Percentiles rank a stretch among this genome's conserved stretches.
Conservation (phyloP, 805 yeast species). For the Grigorovia transvaalensis region DNA sequence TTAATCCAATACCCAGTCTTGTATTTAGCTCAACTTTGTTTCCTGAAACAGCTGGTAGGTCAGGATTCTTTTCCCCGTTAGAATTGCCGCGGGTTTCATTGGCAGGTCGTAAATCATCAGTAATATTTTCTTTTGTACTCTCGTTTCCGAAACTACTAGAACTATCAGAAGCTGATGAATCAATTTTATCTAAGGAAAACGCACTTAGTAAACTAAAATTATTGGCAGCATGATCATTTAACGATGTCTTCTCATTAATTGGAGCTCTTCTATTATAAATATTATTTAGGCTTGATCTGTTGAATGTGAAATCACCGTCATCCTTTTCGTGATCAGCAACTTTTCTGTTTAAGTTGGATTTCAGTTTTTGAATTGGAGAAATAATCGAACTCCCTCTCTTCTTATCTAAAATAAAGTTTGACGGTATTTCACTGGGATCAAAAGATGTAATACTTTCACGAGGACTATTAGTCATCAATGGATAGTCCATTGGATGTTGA, state of each 20-base stretch:
- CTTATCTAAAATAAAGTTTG: conserved; percentile 4
- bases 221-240: not conserved
- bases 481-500: conserved; percentile 4
- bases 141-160: conserved; percentile 2
- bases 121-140: not conserved
- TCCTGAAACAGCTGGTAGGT: not conserved
- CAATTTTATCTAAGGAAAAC: not conserved
- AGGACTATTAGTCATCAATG: conserved; percentile 17
- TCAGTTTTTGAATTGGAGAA: conserved; percentile 11
- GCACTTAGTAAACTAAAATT: not conserved
- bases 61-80: not conserved
- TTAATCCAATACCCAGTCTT: conserved; percentile 11
- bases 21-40: not conserved
- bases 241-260: not conserved
- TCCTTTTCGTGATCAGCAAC: conserved; percentile 8
- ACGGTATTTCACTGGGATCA: conserved; percentile 14
- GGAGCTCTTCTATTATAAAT: not conserved
- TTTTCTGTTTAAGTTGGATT: conserved; percentile 22
- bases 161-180: not conserved
- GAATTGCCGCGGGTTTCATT: not conserved
- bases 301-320: not conserved
- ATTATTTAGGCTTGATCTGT: too few relatives aligned
- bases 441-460: conserved; percentile 19
- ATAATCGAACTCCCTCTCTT: conserved; percentile 6
- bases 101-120: not conserved